Evolutionary conservation across 2,329 filamentous ascomycete genomes (phyloP).

Genomic region (Diaporthe sp.): DNA sequence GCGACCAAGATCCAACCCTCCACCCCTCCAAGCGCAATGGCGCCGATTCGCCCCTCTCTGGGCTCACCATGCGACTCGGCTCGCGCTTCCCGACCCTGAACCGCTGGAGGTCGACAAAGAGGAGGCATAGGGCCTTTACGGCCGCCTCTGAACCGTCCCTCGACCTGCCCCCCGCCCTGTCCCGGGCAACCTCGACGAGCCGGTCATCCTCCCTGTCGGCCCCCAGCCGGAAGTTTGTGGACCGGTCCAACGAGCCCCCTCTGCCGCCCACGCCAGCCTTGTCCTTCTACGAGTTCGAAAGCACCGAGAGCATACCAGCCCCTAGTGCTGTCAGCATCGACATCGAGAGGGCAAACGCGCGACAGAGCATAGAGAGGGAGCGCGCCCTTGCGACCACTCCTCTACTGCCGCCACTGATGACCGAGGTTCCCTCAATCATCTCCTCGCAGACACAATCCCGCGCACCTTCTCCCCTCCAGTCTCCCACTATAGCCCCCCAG

Average conservation of each 20-base stretch:
- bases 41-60: slow-evolving; percentile 72
- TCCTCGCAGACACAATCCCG: slow-evolving; percentile 62
- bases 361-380: slow-evolving; percentile 68
- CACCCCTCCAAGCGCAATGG: slow-evolving; percentile 62
- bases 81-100: slow-evolving; percentile 69
- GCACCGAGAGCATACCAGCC: slow-evolving; percentile 66
- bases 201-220: slow-evolving; percentile 83
- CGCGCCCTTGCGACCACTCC: slow-evolving; percentile 81
- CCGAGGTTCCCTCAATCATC: slow-evolving; percentile 63
- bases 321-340: slow-evolving; percentile 66
- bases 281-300: slow-evolving; percentile 75
- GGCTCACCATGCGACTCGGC: slow-evolving; percentile 75
- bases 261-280: slow-evolving; percentile 73
- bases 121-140: slow-evolving; percentile 60
- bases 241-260: slow-evolving; percentile 63
- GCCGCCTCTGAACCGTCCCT: slow-evolving; percentile 88
- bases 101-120: slow-evolving; percentile 63
- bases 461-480: slow-evolving; percentile 86
- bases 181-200: slow-evolving; percentile 75
- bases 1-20: slow-evolving; percentile 63
- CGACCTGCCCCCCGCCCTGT: slow-evolving; percentile 78
- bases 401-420: slow-evolving; percentile 85
- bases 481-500: slow-evolving; percentile 80
- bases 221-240: slow-evolving; percentile 62
- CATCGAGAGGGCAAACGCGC: slow-evolving; percentile 64